A percentile compares a stretch with the other conserved stretches of the same genome.
phyloP scores from a whole-genome alignment of 495 filamentous ascomycete species.

The Penicillium goetzii region DNA sequence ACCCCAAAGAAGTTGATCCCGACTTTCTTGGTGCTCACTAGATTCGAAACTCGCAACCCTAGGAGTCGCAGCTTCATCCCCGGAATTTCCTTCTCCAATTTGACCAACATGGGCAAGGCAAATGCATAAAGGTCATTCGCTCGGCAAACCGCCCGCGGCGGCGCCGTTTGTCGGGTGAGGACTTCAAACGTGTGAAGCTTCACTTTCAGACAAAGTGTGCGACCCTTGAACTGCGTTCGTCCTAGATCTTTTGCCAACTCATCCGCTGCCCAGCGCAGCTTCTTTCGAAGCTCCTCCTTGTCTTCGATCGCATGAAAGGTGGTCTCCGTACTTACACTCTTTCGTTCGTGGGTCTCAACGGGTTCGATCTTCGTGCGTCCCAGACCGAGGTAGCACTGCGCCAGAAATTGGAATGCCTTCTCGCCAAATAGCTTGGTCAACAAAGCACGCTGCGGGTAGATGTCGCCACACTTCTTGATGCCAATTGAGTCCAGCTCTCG shows the following conservation, averaged over 20 bases:
- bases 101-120: conserved; percentile 79
- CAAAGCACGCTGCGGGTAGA: conserved; percentile 74
- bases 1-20: conserved; percentile 80
- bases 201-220: conserved; percentile 87
- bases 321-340: conserved; percentile 91
- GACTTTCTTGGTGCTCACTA: conserved; percentile 81
- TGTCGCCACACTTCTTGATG: conserved; percentile 86
- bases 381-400: conserved; percentile 81
- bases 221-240: conserved; percentile 81
- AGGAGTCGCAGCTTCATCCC: conserved; percentile 82
- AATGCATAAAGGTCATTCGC: conserved; percentile 85
- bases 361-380: conserved; percentile 88
- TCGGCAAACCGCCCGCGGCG: conserved; percentile 68
- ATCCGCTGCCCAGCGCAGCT: conserved; percentile 77
- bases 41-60: conserved; percentile 83
- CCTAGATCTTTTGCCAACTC: conserved; percentile 87
- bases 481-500: conserved; percentile 88
- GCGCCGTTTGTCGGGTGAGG: conserved; percentile 75
- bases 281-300: conserved; percentile 68
- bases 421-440: conserved; percentile 82
- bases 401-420: conserved; percentile 85
- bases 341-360: conserved; percentile 86
- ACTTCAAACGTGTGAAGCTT: conserved; percentile 96
- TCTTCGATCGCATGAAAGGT: conserved; percentile 85
- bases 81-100: conserved; percentile 84